Conservation (phyloP, 2,329 filamentous ascomycete species). For the Talaromyces sp. region DNA sequence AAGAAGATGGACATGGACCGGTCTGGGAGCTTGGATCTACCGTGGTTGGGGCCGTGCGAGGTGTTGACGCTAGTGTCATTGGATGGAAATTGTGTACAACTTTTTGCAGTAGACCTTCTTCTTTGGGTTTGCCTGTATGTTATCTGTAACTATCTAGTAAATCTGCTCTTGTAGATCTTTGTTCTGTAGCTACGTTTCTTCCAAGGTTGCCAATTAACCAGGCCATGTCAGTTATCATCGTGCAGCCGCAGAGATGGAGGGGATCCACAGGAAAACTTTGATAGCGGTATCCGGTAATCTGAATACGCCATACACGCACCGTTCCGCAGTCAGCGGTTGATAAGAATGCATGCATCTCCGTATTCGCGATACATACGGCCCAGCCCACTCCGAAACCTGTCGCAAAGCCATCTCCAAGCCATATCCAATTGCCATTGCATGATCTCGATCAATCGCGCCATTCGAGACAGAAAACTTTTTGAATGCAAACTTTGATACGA, state of each 20-base stretch:
- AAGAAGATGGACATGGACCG: neutral
- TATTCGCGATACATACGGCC: neutral
- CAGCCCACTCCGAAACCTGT: conserved; percentile 7
- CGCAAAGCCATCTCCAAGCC: neutral
- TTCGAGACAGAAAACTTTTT: too few species aligned
- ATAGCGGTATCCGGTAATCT: neutral
- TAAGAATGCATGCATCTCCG: neutral
- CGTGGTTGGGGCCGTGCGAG: conserved; percentile 1
- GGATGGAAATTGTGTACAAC: neutral
- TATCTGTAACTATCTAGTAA: too few species aligned
- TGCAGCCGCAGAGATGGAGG: neutral
- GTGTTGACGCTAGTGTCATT: neutral
- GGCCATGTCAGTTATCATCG: too few species aligned
- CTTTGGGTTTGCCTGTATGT: too few species aligned
- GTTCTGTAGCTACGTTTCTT: too few species aligned
- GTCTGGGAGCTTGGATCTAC: conserved; percentile 8
- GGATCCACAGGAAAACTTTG: conserved; percentile 3
- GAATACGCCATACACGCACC: neutral
- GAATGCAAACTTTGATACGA: neutral
- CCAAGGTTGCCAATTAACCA: too few species aligned
- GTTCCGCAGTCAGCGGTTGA: neutral
- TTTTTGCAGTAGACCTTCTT: neutral
- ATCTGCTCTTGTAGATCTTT: too few species aligned
- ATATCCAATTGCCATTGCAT: neutral
- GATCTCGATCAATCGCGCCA: neutral